Conservation (phyloP, 1,139 yeast genomes). For the Wickerhamomyces sp. region DNA sequence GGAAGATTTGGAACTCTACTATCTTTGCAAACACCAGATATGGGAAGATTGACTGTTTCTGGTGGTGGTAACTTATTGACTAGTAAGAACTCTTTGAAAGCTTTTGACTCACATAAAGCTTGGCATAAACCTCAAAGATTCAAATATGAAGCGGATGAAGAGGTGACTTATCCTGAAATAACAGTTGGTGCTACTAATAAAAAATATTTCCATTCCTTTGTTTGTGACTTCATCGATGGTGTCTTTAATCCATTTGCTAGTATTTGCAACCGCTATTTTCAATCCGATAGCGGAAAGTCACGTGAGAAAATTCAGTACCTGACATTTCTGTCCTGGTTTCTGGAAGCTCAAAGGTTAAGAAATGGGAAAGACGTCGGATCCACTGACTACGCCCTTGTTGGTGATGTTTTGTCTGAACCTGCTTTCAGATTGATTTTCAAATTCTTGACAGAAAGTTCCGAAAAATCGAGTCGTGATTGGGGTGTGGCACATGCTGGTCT, state of each 20-base stretch:
- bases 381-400: slow-evolving; percentile 57
- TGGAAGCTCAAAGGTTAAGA: slow-evolving; percentile 36
- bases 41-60: slow-evolving; percentile 60
- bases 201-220: slow-evolving; percentile 39
- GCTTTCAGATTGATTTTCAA: slow-evolving; percentile 57
- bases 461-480: slow-evolving; percentile 37
- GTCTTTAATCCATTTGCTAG: slow-evolving; percentile 67
- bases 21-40: slow-evolving; percentile 57
- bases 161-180: slow-evolving; percentile 29
- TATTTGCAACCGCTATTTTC: slow-evolving; percentile 44
- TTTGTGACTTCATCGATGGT: slow-evolving; percentile 61
- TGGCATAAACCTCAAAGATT: slow-evolving; percentile 50
- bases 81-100: slow-evolving; percentile 44
- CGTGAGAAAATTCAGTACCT: slow-evolving; percentile 44
- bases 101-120: slow-evolving; percentile 60
- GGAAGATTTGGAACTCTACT: slow-evolving; percentile 87
- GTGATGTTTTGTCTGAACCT: slow-evolving; percentile 61
- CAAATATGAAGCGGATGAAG: slow-evolving; percentile 42
- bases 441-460: slow-evolving; percentile 49
- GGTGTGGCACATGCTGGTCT: slow-evolving; percentile 65
- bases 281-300: slow-evolving; percentile 31
- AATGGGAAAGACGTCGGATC: slow-evolving; percentile 13
- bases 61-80: slow-evolving; percentile 66
- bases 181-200: slow-evolving; percentile 31
- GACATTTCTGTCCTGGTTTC: slow-evolving; percentile 68